Evolutionary conservation across 257 asterid species (phyloP), one percentile per base, ranked within the genome.

Genomic region (Primulina huaijiensis): DNA sequence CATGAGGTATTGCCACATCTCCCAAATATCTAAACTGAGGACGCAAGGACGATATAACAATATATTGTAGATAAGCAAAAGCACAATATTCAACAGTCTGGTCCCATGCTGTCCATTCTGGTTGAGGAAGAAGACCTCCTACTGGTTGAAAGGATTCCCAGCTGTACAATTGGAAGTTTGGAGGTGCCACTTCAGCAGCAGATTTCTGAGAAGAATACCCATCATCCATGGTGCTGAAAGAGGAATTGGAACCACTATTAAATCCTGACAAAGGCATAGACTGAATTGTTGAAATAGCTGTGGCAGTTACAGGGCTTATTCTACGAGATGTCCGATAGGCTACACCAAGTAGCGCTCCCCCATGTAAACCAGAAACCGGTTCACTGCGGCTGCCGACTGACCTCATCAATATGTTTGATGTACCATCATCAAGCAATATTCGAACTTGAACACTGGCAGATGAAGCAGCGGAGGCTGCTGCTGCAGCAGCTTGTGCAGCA

Each of bases 101-200:
- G 76, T 94, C 99, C 99, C 99, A 94, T 52, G 97, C 97, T 7
- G 97, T 89, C 97, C 97, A 94, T 70, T 91, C 99, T 31, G 99
- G 99, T 78, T 94, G 99, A 68, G 97, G 97, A 73, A 94, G 97
- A 86, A 94, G 97, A 72, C 84, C 90, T 65, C 97, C 99, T 60
- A 94, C 97, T 0, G 99, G 95, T 83, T 94, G 90, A 82, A 94
- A 94, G 69, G 89, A 82, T 82, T 94, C 99, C 99, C 99, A 94
- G 87, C 97, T 94, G 77, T 82, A 94, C 25, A 94, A 81, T 77
- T 94, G 99, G 61, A 91, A 89, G 84, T 91, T 94, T 27, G 86
- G 86, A 21, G 97, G 88, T 60, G 93, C 85, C 21, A 85, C 90
- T 82, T 92, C 97, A 40, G 95, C 62, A 67, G 88, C 79, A 74